Percentiles rank a stretch among this genome's conserved stretches.
phyloP scores from a whole-genome alignment of 2,329 filamentous ascomycete species.

The Aspergillus latus region DNA sequence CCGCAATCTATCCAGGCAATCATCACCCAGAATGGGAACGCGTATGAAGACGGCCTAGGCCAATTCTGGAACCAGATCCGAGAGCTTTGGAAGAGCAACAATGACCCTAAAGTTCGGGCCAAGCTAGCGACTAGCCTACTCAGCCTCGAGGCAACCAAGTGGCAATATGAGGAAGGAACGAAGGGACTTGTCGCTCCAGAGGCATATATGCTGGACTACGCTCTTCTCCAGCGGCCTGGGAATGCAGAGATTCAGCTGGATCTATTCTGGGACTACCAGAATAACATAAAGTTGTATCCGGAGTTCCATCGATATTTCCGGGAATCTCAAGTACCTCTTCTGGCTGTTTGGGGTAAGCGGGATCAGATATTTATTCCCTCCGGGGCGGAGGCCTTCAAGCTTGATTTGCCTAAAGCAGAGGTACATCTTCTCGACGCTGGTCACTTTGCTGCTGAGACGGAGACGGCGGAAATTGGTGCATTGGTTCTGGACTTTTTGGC shows the following conservation, averaged over 20 bases:
- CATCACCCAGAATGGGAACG: conserved; percentile 62
- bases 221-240: conserved; percentile 51
- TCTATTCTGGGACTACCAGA: conserved; percentile 58
- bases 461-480: conserved; percentile 37
- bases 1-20: conserved; percentile 53
- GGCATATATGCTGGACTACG: conserved; percentile 52
- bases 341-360: conserved; percentile 61
- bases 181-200: conserved; percentile 45
- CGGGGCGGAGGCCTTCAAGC: conserved; percentile 56
- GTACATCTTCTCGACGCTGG: conserved; percentile 55
- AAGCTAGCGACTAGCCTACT: conserved; percentile 38
- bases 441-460: conserved; percentile 55
- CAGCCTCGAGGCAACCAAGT: conserved; percentile 42
- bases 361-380: conserved; percentile 49
- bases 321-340: conserved; percentile 51
- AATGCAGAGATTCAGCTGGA: conserved; percentile 57
- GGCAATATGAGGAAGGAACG: conserved; percentile 48
- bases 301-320: conserved; percentile 58
- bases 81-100: conserved; percentile 47
- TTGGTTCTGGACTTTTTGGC: conserved; percentile 39
- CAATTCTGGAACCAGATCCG: conserved; percentile 53
- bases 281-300: conserved; percentile 56
- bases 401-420: conserved; percentile 51
- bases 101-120: conserved; percentile 35
- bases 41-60: conserved; percentile 58